Base-by-base conservation (phyloP, 148 eudicot genomes). In the Gaultheria prostrata region DNA sequence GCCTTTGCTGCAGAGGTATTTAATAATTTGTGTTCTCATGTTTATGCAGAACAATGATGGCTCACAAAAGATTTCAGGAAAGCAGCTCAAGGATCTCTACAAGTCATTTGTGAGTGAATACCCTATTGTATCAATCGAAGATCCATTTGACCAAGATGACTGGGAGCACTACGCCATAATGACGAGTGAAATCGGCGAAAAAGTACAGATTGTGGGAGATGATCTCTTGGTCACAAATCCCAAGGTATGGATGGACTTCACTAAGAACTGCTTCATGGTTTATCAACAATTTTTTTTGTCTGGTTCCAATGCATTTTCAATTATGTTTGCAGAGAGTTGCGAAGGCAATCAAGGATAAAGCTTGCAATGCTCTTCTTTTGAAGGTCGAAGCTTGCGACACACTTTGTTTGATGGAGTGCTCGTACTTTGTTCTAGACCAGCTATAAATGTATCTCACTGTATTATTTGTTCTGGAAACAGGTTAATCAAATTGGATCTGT, bases 221-320 rank as follows among this genome's bases (percentile, higher is more conserved):
- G 99, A 96, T 90, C 94, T 96, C 32, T 88, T 96, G 87, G 99
- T 96, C 86, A 96, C 99, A 86, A 96, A 96, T 86, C 99, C 99
- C 67, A 94, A 94, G 98, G 98, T 96, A 46, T 56, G 85, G 67
- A 80, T 78, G 50, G 56, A n/a, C 26, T 77, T 65, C 9, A 53
- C 71, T 32, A 59, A 28, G 24, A 57, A 78, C 32, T 30, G 45
- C 18, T 50, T 78, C 81, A 21, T n/a, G 8, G 51, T 74, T 15
- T 74, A 56, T 4, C 50, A 26, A 13, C 74, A 10, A 3, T 2
- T 26, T 14, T 45, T 54, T 77, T 39, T 4, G 13, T 70, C 43
- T 28, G 48, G 50, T 46, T 30, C 20, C 18, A 49, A 30, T 76
- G 6, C 43, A 85, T 82, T 21, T 65, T 35, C 33, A 57, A 75